Percentiles rank a stretch among this genome's conserved stretches.
These are phyloP conservation scores for Orbilia ellipsospora DNA, from an alignment of 2,329 filamentous ascomycete genomes.

Conservation along the genomic window DNA sequence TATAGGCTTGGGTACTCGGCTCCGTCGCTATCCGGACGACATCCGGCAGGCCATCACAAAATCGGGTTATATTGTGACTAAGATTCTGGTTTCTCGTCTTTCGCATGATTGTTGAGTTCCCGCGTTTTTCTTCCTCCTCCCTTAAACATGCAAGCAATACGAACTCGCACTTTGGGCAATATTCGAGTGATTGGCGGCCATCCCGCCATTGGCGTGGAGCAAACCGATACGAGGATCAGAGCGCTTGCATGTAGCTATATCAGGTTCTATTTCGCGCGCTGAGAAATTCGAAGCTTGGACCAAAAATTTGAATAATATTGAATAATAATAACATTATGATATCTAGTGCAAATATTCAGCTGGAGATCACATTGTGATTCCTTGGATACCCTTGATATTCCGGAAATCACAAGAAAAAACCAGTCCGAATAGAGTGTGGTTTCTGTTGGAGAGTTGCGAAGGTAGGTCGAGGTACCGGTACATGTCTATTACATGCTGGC, in stretches of 20 bases:
- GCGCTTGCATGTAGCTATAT: conserved; percentile 51
- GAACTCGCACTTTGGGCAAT: too few relatives aligned
- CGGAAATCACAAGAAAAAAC: neutral
- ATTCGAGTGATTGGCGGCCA: too few relatives aligned
- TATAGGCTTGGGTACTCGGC: neutral
- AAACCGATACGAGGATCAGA: conserved; percentile 38
- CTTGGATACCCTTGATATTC: conserved; percentile 38
- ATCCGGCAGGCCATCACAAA: neutral
- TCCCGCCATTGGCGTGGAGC: neutral
- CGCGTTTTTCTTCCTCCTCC: too few relatives aligned
- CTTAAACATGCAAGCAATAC: too few relatives aligned
- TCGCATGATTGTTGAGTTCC: too few relatives aligned
- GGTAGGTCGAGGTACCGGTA: conserved; percentile 50
- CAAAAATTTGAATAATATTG: conserved; percentile 12
- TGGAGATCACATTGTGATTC: conserved; percentile 2
- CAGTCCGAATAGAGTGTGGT: neutral
- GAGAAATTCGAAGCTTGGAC: neutral
- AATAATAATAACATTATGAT: conserved; percentile 22
- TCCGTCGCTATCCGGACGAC: conserved; percentile 1
- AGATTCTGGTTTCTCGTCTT: too few relatives aligned
- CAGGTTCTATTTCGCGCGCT: conserved; percentile 6
- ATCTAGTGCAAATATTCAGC: neutral
- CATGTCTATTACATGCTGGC: conserved; percentile 44
- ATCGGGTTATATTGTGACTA: neutral
- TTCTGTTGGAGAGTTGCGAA: conserved; percentile 6